Evolutionary conservation across 495 filamentous ascomycete genomes (phyloP), one percentile per base, ranked within the genome.

Genomic region (Staphylotrichum tortipilum): DNA sequence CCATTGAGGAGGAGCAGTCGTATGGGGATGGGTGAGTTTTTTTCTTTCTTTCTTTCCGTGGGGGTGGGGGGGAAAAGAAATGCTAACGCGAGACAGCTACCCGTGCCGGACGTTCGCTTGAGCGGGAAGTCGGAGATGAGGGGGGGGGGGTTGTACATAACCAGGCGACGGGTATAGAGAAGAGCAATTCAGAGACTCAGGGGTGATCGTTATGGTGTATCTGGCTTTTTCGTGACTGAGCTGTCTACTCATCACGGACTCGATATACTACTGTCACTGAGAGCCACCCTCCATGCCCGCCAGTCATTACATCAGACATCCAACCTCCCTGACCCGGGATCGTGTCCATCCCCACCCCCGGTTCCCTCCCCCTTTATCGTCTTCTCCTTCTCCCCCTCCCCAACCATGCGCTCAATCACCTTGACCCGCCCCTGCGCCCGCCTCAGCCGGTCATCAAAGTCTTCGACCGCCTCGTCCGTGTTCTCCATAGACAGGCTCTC

Each of bases 361-460:
- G n/a, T 28, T n/a, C 19, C n/a, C 33, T 23, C 22, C 17, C 47
- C 28, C 24, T 19, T 28, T n/a, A n/a, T n/a, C 19, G 14, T 19
- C 35, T 3, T 12, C 36, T 21, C 33, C 18, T 45, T 52, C 1
- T 43, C 53, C 1, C 59, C 62, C 54, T 88, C 85, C 0, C 83
- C 82, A 14, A 85, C 68, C 21, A 84, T 73, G 34, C 79, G 78
- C 67, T 89, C 85, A 37, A 95, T 84, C 40, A 96, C 76, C 63
- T 86, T 91, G 1, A 76, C 75, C 60, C 91, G 91, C n/a, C 81
- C 79, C 44, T 82, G 70, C 9, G 88, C 89, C 54, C 84, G 77
- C 68, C 85, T 88, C 44, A 92, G 55, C 29, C 89, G 74, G 62
- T 92, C 87, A 55, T 96, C 89, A 52, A 89, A 85, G 57, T 91